Percentiles rank a stretch among this genome's conserved stretches.
Evolutionary conservation across 148 eudicot genomes (phyloP).

Genomic region (Fagopyrum homotropicum): DNA sequence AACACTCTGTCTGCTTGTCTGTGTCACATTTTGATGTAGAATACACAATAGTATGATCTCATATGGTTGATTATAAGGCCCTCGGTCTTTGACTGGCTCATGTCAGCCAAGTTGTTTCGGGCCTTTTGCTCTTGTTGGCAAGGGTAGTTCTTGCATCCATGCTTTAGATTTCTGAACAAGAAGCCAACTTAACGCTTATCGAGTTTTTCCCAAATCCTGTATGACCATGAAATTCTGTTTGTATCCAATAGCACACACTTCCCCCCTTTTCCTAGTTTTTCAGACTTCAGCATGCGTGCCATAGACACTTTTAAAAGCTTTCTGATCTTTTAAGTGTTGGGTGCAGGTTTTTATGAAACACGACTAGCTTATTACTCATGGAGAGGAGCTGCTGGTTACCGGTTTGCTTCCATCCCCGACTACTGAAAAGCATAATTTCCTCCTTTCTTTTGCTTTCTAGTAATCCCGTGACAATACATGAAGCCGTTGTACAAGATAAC

Average conservation of each 20-base stretch:
- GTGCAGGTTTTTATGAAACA: constrained; percentile 88
- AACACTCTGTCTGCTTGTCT: background rate
- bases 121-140: no score
- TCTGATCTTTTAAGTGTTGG: background rate
- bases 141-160: no score
- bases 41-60: background rate
- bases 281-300: no score
- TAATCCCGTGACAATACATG: background rate
- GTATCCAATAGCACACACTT: no score
- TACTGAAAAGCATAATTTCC: constrained; percentile 32
- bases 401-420: constrained; percentile 79
- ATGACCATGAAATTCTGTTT: no score
- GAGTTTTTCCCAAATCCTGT: no score
- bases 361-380: constrained; percentile 94
- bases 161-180: no score
- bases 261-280: no score
- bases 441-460: background rate
- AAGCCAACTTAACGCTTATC: no score
- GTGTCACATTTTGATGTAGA: background rate
- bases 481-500: background rate
- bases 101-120: background rate
- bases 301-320: background rate
- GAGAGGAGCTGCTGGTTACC: constrained; percentile 94
- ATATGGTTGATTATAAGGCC: background rate
- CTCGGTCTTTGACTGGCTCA: background rate